Conservation (phyloP, 176 grass and related monocot genomes). For the Secale cereale region DNA sequence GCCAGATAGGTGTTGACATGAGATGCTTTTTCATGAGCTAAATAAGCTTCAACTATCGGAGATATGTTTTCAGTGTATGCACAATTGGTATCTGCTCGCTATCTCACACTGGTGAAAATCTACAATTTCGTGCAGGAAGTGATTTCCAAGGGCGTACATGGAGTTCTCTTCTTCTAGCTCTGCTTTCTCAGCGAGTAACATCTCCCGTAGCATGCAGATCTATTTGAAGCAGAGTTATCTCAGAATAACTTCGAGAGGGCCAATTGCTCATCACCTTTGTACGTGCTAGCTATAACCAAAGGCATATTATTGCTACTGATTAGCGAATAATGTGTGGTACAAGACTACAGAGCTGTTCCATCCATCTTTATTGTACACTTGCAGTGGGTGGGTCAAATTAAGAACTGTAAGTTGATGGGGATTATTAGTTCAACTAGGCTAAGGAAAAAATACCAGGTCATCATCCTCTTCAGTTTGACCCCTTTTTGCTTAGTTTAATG, state of each 20-base stretch:
- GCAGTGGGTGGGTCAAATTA: neutral
- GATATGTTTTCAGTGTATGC: neutral
- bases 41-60: slow-evolving; percentile 21
- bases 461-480: slow-evolving; percentile 67
- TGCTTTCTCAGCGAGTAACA: slow-evolving; percentile 52
- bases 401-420: neutral
- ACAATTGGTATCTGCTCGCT: neutral
- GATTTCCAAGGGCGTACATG: slow-evolving; percentile 51
- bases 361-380: neutral
- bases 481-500: slow-evolving; percentile 69
- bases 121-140: slow-evolving; percentile 55
- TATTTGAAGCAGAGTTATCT: slow-evolving; percentile 8
- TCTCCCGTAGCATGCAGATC: slow-evolving; percentile 56
- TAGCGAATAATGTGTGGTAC: neutral
- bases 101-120: slow-evolving; percentile 59
- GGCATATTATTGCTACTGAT: neutral
- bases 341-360: neutral
- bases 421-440: neutral
- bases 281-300: neutral
- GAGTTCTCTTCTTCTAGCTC: slow-evolving; percentile 57
- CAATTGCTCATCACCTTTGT: neutral
- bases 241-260: neutral
- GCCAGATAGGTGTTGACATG: neutral
- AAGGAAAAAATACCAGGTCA: slow-evolving; percentile 50
- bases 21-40: slow-evolving; percentile 26